phyloP scores from a whole-genome alignment of 1,139 yeast species.

The Yamadazyma atmosphaerica region DNA sequence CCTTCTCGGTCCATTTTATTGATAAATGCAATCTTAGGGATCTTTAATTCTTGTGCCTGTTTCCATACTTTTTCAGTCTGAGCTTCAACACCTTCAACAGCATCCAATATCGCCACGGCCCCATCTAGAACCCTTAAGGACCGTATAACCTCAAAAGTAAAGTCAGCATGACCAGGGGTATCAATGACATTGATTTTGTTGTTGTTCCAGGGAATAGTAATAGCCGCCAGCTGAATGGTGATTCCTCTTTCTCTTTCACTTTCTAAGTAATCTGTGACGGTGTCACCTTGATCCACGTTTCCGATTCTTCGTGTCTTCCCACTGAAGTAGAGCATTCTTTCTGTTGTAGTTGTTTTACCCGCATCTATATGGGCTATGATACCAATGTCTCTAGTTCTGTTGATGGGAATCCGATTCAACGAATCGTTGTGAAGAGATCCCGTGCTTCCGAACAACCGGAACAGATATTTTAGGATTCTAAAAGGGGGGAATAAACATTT shows the following conservation, averaged over 20 bases:
- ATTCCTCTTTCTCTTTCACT: constrained; percentile 93
- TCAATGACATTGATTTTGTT: constrained; percentile 84
- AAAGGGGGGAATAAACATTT: not conserved
- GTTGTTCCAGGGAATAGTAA: constrained; percentile 82
- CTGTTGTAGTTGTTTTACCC: constrained; percentile 90
- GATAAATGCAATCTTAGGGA: constrained; percentile 78
- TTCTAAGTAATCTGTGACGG: constrained; percentile 89
- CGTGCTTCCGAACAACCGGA: not conserved
- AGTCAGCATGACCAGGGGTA: constrained; percentile 99
- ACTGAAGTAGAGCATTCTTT: constrained; percentile 84
- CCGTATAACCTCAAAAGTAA: constrained; percentile 89
- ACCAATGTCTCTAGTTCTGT: constrained; percentile 65
- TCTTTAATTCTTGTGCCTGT: constrained; percentile 66
- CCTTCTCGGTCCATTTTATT: constrained; percentile 98
- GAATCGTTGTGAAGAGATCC: not conserved
- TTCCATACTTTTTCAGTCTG: constrained; percentile 98
- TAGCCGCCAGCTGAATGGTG: constrained; percentile 96
- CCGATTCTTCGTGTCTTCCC: constrained; percentile 84
- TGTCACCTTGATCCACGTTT: constrained; percentile 94
- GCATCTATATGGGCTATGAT: constrained; percentile 88
- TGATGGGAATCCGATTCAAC: constrained; percentile 21
- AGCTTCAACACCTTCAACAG: constrained; percentile 97
- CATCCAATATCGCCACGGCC: constrained; percentile 88
- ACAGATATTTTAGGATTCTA: not conserved
- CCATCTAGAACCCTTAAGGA: constrained; percentile 91